Evolutionary conservation across 2,329 filamentous ascomycete species (phyloP), one percentile per base, ranked within the genome.

Genomic region (Lecanicillium sp.): DNA sequence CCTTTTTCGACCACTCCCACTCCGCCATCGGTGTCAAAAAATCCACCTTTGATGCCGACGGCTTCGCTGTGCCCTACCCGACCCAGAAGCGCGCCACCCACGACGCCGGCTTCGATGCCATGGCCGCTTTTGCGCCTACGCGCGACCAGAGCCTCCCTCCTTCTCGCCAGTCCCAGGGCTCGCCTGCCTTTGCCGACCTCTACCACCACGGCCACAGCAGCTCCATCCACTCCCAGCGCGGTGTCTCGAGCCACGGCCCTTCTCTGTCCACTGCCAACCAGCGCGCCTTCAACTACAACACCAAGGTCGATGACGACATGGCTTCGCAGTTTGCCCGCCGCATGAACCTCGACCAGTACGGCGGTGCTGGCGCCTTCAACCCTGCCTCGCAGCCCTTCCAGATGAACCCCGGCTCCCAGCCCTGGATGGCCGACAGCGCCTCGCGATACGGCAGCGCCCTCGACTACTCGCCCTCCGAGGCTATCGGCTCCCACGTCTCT

Each of bases 111-210:
- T 78, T 72, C 56, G 61, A 64, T 33, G 38, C 59, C 17, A 58
- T 63, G 26, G 50, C 53, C n/a, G 49, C 47, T 23, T 65, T 58
- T 50, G 47, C 54, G 15, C 61, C 67, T 3, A 74, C 77, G n/a
- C 70, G 77, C 51, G 79, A 80, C 50, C 65, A 68, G 35, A 79
- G 72, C 60, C 64, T 78, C 39, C 77, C 79, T 37, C 71, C 78
- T 2, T 80, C 79, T 29, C 71, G 76, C 40, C 73, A 78, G 48
- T 68, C 73, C 4, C 71, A 77, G 37, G 62, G 64, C n/a, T 73
- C 67, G 26, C 64, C 62, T n/a, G 57, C 59, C 12, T 68, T 60
- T 44, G 53, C 56, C 27, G 65, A 67, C 5, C 53, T 63, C 24
- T 62, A 62, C 27, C 61, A 58, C 26, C 71, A 74, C 53, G 69